A percentile compares a stretch with the other conserved stretches of the same genome.
Evolutionary conservation across 345 rosid species (phyloP).

Genomic region (Psidium guajava): DNA sequence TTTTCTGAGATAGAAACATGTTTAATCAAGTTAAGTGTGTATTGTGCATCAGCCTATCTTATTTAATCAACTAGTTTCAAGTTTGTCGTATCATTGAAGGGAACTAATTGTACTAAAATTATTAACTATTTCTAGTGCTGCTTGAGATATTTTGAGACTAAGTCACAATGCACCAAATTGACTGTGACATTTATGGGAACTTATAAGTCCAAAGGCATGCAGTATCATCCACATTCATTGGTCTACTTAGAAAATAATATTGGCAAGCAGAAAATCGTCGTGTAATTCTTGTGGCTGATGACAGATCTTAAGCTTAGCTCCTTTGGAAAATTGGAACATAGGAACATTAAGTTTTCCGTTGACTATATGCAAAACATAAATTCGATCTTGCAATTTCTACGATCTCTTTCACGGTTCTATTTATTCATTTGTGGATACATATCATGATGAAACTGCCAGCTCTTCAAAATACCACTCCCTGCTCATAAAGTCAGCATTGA

Average conservation of each 20-base stretch:
- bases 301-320: background rate
- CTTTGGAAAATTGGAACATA: background rate
- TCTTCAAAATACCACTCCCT: background rate
- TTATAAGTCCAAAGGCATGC: background rate
- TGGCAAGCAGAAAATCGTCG: background rate
- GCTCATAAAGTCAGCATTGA: background rate
- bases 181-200: background rate
- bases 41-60: background rate
- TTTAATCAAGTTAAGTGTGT: background rate
- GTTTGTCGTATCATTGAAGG: background rate
- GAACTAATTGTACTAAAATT: background rate
- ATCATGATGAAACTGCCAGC: background rate
- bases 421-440: background rate
- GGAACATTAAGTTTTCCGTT: background rate
- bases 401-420: background rate
- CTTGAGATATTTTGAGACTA: background rate
- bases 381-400: background rate
- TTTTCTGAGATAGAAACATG: background rate
- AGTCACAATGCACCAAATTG: background rate
- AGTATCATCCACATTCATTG: background rate
- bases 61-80: background rate
- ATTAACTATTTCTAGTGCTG: background rate
- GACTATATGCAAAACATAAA: background rate
- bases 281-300: background rate
- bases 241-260: too few relatives aligned